Base-by-base conservation (phyloP, 805 yeast genomes). In the Wickerhamiella galacta region DNA sequence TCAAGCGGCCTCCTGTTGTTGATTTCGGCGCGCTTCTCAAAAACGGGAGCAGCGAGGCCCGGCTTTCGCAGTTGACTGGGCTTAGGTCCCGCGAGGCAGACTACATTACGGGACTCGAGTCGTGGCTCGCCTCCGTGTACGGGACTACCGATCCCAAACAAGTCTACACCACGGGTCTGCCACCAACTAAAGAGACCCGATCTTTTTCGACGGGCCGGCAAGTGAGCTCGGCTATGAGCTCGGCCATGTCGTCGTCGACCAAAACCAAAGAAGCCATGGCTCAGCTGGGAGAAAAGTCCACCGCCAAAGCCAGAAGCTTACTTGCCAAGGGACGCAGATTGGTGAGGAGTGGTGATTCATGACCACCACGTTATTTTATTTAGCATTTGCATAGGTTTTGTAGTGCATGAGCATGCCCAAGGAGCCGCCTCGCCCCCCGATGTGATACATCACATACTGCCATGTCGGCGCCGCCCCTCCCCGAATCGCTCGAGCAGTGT, bases 241-340 rank as follows among this genome's bases (percentile, higher is more conserved):
- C 37, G 3, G n/a, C n/a, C n/a, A n/a, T n/a, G n/a, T n/a, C n/a
- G n/a, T 37, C 47, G 10, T 37, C 42, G 4, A 30, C 41, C 16
- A 44, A 36, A 25, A 47, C 53, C 23, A 45, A 46, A 32, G 51
- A 48, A 33, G 46, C 48, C 12, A 34, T 47, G 22, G 45, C 38
- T 20, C 41, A 43, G 19, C 38, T 53, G 7, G 54, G 60, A 8
- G 56, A 51, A 33, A 51, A 51, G 42, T 44, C 54, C 8, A 42
- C 49, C 39, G 42, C 39, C 23, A 36, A 43, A n/a, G 52, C 53
- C 24, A 45, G 45, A 34, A 49, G 54, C 7, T 39, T 55, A 32
- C 47, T 54, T 37, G 57, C 56, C 17, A 49, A 43, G 39, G 54
- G 50, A 12, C 36, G 37, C 29, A 47, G 48, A 40, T 30, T 49